phyloP scores from a whole-genome alignment of 805 yeast genomes.

The Lipomyces japonicus region DNA sequence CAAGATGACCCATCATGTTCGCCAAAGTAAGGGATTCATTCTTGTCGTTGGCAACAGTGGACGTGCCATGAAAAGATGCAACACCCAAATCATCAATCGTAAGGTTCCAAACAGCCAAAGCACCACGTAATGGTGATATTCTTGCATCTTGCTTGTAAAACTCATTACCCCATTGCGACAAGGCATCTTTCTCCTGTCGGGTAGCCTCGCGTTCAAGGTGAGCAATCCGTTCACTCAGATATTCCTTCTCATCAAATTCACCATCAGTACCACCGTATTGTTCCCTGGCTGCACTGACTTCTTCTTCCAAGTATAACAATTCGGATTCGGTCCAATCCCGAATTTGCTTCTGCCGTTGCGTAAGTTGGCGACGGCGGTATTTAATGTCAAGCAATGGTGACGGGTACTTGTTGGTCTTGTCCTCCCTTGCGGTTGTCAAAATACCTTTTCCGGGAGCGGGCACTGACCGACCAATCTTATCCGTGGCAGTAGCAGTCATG shows the following conservation, averaged over 20 bases:
- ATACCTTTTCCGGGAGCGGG: constrained; percentile 99
- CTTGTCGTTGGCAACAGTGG: constrained; percentile 97
- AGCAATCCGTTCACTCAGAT: constrained; percentile 77
- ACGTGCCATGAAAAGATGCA: constrained; percentile 99
- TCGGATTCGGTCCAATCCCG: constrained; percentile 83
- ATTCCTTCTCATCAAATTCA: constrained; percentile 47
- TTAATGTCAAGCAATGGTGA: constrained; percentile 80
- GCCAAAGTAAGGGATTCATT: constrained; percentile 91
- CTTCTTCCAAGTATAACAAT: constrained; percentile 63
- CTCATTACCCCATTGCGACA: constrained; percentile 91
- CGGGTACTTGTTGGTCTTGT: constrained; percentile 71
- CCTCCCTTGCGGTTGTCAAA: constrained; percentile 95
- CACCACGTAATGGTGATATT: constrained; percentile 95
- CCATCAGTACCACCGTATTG: constrained; percentile 46
- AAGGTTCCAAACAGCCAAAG: constrained; percentile 88
- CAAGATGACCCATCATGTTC: constrained; percentile 89
- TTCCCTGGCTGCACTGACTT: constrained; percentile 52
- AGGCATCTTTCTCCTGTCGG: constrained; percentile 82
- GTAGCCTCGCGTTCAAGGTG: constrained; percentile 81
- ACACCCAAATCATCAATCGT: constrained; percentile 93
- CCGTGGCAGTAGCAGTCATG: constrained; percentile 93
- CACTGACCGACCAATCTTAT: constrained; percentile 96
- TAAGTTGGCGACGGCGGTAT: constrained; percentile 90
- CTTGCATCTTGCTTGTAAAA: constrained; percentile 88
- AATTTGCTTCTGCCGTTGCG: constrained; percentile 70